Base-by-base conservation (phyloP, 2,329 filamentous ascomycete genomes). In the Penicillium decumbens region DNA sequence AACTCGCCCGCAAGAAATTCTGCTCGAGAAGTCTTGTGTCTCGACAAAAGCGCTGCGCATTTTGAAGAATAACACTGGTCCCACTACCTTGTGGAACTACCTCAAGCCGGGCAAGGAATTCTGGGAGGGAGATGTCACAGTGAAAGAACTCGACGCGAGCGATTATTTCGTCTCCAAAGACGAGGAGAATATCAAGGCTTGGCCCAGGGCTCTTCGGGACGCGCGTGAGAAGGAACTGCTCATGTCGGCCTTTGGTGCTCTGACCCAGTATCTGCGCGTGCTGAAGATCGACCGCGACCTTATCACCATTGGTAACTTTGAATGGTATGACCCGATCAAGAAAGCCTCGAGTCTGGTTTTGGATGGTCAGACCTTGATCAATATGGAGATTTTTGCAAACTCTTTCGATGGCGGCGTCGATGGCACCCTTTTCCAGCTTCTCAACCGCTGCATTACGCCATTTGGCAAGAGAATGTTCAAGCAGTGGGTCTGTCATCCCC, bases 391-490 rank as follows among this genome's bases (percentile, higher is more conserved):
- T 4, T 98, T 98, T 60, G 81, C 89, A 60, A 98, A 98, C 70
- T 91, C 86, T 0, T 89, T 87, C 57, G 92, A 96, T 64, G 92
- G 91, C 6, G 84, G 89, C 12, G 68, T 78, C 0, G 87, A 95
- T 33, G 93, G 93, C 6, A 97, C 93, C 0, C 74, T 98, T 1
- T 98, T 97, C 70, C 81, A 81, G 44, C 82, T 98, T 56, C 80
- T 98, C 45, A 97, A 98, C 68, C 84, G 89, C 44, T 98, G 93
- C 66, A 86, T 96, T 54, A 97, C 93, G 3, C 92, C 93, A 0
- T 98, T 98, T 65, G 93, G 93, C 49, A 98, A 98, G 73, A 87
- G 93, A 9, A 83, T 95, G 68, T 90, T 98, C 69, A 87, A 91
- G 47, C 90, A 95, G 68, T 98, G 93, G 93, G 87, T 98, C 2